These are phyloP conservation scores for Beauveria australis DNA, from an alignment of 2,329 filamentous ascomycete genomes.

Conservation along the genomic window DNA sequence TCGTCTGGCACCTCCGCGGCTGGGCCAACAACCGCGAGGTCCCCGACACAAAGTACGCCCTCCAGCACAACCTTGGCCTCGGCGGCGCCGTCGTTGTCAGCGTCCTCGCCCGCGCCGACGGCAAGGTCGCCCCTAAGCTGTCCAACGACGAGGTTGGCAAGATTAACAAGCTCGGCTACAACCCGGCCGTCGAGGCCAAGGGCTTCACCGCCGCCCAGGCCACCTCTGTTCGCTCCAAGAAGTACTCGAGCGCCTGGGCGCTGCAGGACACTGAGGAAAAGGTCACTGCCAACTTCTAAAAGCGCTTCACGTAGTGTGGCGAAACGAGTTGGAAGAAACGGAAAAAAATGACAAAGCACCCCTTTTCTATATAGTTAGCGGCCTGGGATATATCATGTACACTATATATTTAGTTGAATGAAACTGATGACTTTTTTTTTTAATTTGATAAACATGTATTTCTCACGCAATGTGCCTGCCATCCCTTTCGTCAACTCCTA, in stretches of 20 bases:
- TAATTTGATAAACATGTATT: not conserved
- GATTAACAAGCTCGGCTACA: slow-evolving; percentile 70
- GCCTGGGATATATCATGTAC: slow-evolving; percentile 10
- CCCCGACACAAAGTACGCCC: slow-evolving; percentile 58
- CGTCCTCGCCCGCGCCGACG: slow-evolving; percentile 80
- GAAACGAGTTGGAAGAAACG: not conserved
- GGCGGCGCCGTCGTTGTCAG: slow-evolving; percentile 87
- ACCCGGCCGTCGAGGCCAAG: slow-evolving; percentile 82
- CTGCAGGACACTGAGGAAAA: slow-evolving; percentile 52
- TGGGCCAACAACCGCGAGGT: slow-evolving; percentile 88
- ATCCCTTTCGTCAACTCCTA: no score
- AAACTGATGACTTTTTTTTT: slow-evolving; percentile 2
- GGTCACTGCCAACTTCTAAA: slow-evolving; percentile 30
- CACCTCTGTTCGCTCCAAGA: slow-evolving; percentile 60
- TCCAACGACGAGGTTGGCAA: slow-evolving; percentile 56
- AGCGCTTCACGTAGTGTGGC: not conserved
- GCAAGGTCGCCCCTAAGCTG: slow-evolving; percentile 52
- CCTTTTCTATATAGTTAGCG: slow-evolving; percentile 6
- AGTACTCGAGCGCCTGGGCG: slow-evolving; percentile 61
- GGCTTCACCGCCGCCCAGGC: slow-evolving; percentile 78
- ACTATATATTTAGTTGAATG: slow-evolving; percentile 7
- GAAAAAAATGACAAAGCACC: not conserved
- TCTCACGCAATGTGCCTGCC: no score
- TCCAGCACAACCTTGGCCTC: slow-evolving; percentile 90
- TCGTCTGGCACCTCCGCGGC: slow-evolving; percentile 90